Evolutionary conservation across 176 grass and related monocot species (phyloP).

Genomic region (Musa troglodytarum): DNA sequence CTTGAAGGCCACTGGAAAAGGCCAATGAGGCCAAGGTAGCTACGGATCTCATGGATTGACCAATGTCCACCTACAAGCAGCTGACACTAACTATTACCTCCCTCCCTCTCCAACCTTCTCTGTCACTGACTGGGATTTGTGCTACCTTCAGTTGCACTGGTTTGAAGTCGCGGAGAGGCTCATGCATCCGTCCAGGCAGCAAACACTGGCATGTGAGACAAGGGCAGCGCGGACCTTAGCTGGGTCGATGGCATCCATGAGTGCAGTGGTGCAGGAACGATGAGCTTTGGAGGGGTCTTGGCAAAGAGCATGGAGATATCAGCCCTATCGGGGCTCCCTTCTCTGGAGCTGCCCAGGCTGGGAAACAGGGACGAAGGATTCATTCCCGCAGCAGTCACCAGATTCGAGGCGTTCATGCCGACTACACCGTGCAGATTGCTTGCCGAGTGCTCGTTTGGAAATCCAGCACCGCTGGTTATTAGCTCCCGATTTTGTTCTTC

Average conservation of each 20-base stretch:
- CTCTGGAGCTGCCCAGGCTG: conserved; percentile 43
- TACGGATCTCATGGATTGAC: neutral
- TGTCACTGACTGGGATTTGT: neutral
- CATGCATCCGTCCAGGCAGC: conserved; percentile 75
- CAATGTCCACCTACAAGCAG: neutral
- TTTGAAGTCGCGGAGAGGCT: neutral
- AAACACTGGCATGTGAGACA: conserved; percentile 72
- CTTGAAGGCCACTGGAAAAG: conserved; percentile 15
- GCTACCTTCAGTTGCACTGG: neutral
- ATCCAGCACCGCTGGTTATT: neutral
- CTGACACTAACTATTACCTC: neutral
- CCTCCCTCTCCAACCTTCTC: neutral
- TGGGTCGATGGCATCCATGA: conserved; percentile 43
- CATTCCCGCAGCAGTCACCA: conserved; percentile 20
- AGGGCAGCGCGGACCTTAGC: conserved; percentile 43
- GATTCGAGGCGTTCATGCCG: conserved; percentile 20
- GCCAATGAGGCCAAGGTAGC: neutral
- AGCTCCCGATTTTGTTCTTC: conserved; percentile 13
- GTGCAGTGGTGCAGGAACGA: conserved; percentile 24
- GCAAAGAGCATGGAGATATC: conserved; percentile 69
- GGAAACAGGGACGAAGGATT: conserved; percentile 32
- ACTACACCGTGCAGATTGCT: conserved; percentile 34
- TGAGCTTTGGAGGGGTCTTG: conserved; percentile 32
- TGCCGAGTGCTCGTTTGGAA: conserved; percentile 20
- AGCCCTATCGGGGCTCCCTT: conserved; percentile 51